Conservation (phyloP, 2,329 filamentous ascomycete genomes). For the Penicillium sp. region DNA sequence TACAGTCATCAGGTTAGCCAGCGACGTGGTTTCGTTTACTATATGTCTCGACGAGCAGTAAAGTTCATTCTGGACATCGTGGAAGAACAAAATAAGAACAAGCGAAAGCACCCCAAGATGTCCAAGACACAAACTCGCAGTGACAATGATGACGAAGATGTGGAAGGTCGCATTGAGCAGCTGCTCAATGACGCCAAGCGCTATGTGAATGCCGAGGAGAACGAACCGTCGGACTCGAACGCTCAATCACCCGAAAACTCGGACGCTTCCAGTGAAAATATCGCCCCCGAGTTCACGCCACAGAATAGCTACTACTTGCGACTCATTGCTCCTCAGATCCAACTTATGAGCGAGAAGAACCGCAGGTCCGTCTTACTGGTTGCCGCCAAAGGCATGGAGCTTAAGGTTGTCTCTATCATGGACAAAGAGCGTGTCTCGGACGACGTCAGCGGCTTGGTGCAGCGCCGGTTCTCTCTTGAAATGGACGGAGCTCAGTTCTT, state of each 20-base stretch:
- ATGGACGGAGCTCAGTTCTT: conserved; percentile 99
- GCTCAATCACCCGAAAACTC: conserved; percentile 42
- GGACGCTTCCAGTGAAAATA: conserved; percentile 66
- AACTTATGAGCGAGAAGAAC: conserved; percentile 98
- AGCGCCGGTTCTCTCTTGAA: conserved; percentile 86
- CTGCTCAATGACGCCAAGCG: conserved; percentile 80
- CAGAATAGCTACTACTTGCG: conserved; percentile 94
- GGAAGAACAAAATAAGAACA: conserved; percentile 82
- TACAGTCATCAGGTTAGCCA: conserved; percentile 98
- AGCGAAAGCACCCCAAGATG: conserved; percentile 45
- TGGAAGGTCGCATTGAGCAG: conserved; percentile 82
- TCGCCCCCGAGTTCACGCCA: conserved; percentile 81
- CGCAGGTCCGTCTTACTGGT: conserved; percentile 95
- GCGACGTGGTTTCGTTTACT: conserved; percentile 93
- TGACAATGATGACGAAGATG: conserved; percentile 59
- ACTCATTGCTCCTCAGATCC: conserved; percentile 94
- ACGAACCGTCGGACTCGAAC: conserved; percentile 38
- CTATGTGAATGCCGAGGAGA: conserved; percentile 72
- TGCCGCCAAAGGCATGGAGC: conserved; percentile 94
- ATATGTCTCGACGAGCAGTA: conserved; percentile 89
- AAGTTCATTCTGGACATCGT: conserved; percentile 98
- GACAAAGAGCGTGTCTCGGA: conserved; percentile 92
- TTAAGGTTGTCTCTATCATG: conserved; percentile 97
- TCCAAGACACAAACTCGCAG: conserved; percentile 25
- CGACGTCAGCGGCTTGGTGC: conserved; percentile 89